Percentiles rank a stretch among this genome's conserved stretches.
Evolutionary conservation across 2,329 filamentous ascomycete genomes (phyloP).

Genomic region (Boeremia lycopersici): DNA sequence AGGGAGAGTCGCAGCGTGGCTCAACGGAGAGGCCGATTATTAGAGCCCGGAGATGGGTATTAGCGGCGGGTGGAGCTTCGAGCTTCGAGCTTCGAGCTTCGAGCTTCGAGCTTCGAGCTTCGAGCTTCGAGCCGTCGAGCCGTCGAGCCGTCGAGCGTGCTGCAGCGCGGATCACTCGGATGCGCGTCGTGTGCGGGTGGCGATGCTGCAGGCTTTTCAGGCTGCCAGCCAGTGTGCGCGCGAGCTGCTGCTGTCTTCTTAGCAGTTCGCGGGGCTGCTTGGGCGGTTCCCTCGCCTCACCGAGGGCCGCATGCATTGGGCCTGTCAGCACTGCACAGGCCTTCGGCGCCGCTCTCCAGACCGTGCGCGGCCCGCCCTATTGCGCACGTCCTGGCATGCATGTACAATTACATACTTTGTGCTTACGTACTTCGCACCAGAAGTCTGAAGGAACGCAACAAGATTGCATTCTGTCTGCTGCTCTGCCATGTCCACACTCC

Average conservation of each 20-base stretch:
- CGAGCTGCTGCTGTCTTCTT: neutral
- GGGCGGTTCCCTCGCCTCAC: neutral
- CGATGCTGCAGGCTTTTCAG: neutral
- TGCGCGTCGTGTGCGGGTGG: conserved; percentile 3
- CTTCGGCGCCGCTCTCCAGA: neutral
- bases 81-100: neutral
- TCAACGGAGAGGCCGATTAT: conserved; percentile 3
- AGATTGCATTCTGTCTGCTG: no score
- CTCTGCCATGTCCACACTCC: no score
- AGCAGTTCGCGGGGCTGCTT: conserved; percentile 11
- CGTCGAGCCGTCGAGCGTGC: no score
- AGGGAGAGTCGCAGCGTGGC: conserved; percentile 12
- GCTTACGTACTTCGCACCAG: no score
- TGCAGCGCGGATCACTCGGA: conserved; percentile 11
- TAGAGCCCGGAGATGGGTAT: conserved; percentile 18
- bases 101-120: neutral
- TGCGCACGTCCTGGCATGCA: neutral
- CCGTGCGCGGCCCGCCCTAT: neutral
- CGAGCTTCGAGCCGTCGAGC: no score
- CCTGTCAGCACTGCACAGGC: conserved; percentile 5
- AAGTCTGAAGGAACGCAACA: no score
- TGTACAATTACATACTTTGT: no score
- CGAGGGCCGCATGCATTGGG: conserved; percentile 1
- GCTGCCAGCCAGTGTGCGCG: no score
- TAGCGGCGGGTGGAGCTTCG: conserved; percentile 8